Conservation (phyloP, 2,329 filamentous ascomycete genomes). For the Verticillium klebahnii region DNA sequence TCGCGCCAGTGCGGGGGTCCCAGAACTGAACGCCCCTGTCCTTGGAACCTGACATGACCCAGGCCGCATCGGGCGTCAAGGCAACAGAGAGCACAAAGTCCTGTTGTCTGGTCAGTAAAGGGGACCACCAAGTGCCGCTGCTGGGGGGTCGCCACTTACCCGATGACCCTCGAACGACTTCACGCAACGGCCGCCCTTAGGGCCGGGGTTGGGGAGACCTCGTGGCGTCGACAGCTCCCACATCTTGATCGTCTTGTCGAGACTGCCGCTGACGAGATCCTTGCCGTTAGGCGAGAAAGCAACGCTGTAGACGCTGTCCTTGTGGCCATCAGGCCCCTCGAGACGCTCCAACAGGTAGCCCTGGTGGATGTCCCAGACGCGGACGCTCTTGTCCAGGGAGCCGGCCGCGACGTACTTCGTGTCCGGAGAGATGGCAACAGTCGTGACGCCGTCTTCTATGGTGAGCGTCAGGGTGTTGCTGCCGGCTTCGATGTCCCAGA, state of each 20-base stretch:
- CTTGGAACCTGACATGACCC: constrained; percentile 97
- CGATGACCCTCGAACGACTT: constrained; percentile 97
- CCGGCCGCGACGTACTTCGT: constrained; percentile 92
- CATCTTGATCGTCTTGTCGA: constrained; percentile 99
- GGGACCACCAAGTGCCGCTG: neutral
- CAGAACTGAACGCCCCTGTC: constrained; percentile 98
- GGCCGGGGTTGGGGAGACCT: constrained; percentile 59
- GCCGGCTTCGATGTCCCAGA: constrained; percentile 91
- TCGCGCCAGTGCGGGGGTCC: constrained; percentile 89
- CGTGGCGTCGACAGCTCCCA: constrained; percentile 83
- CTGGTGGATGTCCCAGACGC: constrained; percentile 88
- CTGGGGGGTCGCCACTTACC: constrained; percentile 42
- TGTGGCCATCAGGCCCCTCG: constrained; percentile 90
- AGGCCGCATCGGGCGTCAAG: constrained; percentile 86
- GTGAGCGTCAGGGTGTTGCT: constrained; percentile 78
- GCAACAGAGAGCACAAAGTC: constrained; percentile 97
- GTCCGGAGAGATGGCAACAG: constrained; percentile 94
- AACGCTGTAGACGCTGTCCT: constrained; percentile 94
- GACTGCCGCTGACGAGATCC: constrained; percentile 87
- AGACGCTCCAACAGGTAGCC: constrained; percentile 87
- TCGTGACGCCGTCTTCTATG: constrained; percentile 96
- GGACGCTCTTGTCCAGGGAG: constrained; percentile 94
- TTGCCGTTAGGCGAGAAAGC: constrained; percentile 92
- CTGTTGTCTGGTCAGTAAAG: constrained; percentile 38
- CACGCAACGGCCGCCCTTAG: constrained; percentile 87